Conservation (phyloP, 768 basidiomycete genomes). For the Lentinula lateritia region DNA sequence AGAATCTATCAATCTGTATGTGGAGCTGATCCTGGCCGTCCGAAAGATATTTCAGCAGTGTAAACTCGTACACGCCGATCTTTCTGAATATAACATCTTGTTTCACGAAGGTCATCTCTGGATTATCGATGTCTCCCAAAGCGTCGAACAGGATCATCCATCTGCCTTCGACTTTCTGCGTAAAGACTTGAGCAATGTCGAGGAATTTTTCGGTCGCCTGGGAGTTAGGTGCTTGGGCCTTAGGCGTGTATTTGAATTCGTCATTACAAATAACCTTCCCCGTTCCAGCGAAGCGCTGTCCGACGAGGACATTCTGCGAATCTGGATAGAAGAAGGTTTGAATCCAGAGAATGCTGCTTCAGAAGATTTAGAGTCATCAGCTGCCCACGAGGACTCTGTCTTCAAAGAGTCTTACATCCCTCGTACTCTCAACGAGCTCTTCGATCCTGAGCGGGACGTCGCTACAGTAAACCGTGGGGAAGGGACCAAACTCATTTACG, state of each 20-base stretch:
- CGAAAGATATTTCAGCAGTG: conserved; percentile 86
- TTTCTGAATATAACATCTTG: conserved; percentile 97
- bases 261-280: conserved; percentile 54
- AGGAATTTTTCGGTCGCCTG: conserved; percentile 82
- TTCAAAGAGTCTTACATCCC: conserved; percentile 94
- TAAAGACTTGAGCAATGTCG: conserved; percentile 85
- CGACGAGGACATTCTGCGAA: conserved; percentile 30
- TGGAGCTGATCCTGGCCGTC: conserved; percentile 72
- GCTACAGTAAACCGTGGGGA: conserved; percentile 68
- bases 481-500: conserved; percentile 75
- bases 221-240: conserved; percentile 77
- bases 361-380: conserved; percentile 11
- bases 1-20: conserved; percentile 58
- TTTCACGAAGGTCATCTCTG: conserved; percentile 78
- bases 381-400: conserved; percentile 75
- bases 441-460: conserved; percentile 91
- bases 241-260: conserved; percentile 81
- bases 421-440: conserved; percentile 85
- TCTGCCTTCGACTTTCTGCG: conserved; percentile 94
- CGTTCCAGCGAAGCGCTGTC: conserved; percentile 23
- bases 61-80: conserved; percentile 94
- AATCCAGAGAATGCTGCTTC: neutral
- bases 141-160: conserved; percentile 97
- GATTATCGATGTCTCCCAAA: conserved; percentile 98
- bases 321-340: conserved; percentile 36